Evolutionary conservation across 139 green algal species (phyloP).

Genomic region (Chlamydomonas eustigma): DNA sequence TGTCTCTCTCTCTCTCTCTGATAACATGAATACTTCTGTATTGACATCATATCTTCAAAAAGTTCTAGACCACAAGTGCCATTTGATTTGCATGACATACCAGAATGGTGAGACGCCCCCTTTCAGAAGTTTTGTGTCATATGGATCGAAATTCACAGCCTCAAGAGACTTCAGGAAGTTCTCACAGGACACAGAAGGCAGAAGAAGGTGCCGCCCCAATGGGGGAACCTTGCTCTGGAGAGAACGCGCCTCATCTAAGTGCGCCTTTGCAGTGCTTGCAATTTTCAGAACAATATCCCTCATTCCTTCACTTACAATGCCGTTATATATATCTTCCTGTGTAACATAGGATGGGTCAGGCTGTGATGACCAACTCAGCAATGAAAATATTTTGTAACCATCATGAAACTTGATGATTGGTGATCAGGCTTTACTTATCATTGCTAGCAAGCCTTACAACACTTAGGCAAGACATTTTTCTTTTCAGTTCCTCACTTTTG

Average conservation of each 20-base stretch:
- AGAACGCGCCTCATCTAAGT: slow-evolving; percentile 60
- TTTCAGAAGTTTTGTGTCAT: slow-evolving; percentile 34
- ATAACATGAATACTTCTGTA: too few species aligned
- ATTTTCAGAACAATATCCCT: slow-evolving; percentile 52
- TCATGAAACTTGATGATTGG: too few species aligned
- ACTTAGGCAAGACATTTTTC: background rate
- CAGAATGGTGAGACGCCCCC: slow-evolving; percentile 39
- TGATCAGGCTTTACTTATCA: too few species aligned
- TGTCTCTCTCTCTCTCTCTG: too few species aligned
- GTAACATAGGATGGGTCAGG: too few species aligned
- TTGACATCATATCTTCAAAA: slow-evolving; percentile 9
- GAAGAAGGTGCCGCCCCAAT: slow-evolving; percentile 39
- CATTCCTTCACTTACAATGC: slow-evolving; percentile 37
- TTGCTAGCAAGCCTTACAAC: background rate
- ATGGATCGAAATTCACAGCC: slow-evolving; percentile 59
- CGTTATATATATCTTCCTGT: slow-evolving; percentile 43
- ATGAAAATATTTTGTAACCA: too few species aligned
- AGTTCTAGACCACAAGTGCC: slow-evolving; percentile 26
- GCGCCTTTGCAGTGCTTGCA: slow-evolving; percentile 51
- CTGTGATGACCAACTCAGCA: too few species aligned
- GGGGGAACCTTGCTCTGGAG: slow-evolving; percentile 34
- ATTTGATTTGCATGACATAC: slow-evolving; percentile 64
- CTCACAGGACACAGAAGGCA: slow-evolving; percentile 42
- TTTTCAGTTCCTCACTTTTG: too few species aligned
- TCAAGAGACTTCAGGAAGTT: slow-evolving; percentile 65